Evolutionary conservation across 2,329 filamentous ascomycete genomes (phyloP).

Genomic region (Apiospora phragmitis): DNA sequence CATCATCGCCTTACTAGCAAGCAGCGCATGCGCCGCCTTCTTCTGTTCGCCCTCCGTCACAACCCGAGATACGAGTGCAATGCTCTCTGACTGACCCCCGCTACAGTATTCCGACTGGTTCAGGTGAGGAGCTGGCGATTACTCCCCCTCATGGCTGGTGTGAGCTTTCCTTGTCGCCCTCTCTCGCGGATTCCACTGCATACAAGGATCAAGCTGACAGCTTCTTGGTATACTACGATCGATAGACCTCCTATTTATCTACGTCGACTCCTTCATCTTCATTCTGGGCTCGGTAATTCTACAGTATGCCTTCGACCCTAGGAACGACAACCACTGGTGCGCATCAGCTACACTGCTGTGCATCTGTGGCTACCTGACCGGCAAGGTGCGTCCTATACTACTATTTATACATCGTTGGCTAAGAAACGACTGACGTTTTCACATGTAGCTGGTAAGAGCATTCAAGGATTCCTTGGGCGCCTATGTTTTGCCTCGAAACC

Average conservation of each 20-base stretch:
- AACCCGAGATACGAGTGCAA: not conserved
- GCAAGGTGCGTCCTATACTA: not conserved
- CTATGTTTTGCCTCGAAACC: not conserved
- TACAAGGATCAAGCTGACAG: not conserved
- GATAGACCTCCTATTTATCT: not conserved
- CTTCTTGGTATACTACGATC: not conserved
- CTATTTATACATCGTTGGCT: not conserved
- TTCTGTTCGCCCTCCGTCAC: not conserved
- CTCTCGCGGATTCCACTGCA: not conserved
- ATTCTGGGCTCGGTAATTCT: not conserved
- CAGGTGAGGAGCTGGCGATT: not conserved
- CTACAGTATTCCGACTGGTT: not conserved
- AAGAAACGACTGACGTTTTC: not conserved
- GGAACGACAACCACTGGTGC: not conserved
- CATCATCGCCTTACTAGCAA: not conserved
- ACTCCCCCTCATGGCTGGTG: not conserved
- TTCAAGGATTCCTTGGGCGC: not conserved
- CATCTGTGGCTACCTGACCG: not conserved
- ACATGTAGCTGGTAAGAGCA: not conserved
- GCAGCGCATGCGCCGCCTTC: not conserved
- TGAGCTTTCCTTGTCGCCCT: not conserved
- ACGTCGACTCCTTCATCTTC: constrained; percentile 1
- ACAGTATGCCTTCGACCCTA: not conserved
- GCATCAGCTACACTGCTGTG: not conserved
- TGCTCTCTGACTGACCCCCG: not conserved